phyloP scores from a whole-genome alignment of 306 rosid genomes.

The Prunus kanzakura region DNA sequence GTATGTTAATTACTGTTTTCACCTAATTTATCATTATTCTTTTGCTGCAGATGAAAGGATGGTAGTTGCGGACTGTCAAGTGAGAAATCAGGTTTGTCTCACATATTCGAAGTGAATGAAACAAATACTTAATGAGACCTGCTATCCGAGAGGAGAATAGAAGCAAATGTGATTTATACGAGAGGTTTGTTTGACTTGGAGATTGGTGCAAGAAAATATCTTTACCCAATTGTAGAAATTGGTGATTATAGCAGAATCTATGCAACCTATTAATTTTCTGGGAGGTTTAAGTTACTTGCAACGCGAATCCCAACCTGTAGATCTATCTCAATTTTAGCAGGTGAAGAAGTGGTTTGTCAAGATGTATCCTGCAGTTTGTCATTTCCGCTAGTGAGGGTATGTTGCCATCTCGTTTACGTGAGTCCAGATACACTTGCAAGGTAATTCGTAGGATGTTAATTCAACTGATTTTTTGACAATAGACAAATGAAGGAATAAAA shows the following conservation, averaged over 20 bases:
- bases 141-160: neutral
- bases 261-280: neutral
- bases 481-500: neutral
- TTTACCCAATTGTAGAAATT: neutral
- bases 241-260: neutral
- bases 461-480: neutral
- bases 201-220: neutral
- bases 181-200: neutral
- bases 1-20: slow-evolving; percentile 7
- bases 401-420: neutral
- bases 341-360: neutral
- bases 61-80: neutral
- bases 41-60: slow-evolving; percentile 43
- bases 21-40: slow-evolving; percentile 25
- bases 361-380: neutral
- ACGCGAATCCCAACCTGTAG: neutral
- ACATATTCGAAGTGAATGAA: neutral
- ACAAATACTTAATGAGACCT: neutral
- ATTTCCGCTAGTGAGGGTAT: neutral
- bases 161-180: neutral
- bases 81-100: neutral
- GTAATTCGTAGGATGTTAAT: neutral
- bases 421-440: neutral
- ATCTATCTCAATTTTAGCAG: neutral
- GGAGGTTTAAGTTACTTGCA: neutral